Evolutionary conservation across 2,329 filamentous ascomycete species (phyloP), one percentile per base, ranked within the genome.

Genomic region (Dryadomyces quercivorus): DNA sequence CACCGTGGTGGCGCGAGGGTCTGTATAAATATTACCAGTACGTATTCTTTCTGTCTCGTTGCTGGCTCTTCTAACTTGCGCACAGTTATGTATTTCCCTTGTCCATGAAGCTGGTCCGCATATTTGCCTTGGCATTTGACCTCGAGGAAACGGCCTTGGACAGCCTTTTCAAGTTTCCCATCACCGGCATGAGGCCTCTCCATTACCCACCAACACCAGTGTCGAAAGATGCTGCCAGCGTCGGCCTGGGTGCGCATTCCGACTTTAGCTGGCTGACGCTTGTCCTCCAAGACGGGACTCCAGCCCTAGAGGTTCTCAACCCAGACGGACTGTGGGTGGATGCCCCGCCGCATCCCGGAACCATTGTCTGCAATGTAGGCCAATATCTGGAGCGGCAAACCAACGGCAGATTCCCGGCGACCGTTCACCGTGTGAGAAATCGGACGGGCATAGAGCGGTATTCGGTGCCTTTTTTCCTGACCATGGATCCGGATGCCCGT

Each of bases 391-490:
- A 75, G 69, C 67, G 74, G 15, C 65, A 76, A 22, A 72, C 70
- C 38, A 76, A 77, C 60, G 72, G 76, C 58, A 67, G 63, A 16
- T 75, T 76, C 58, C 73, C 70, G 57, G 52, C 58, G 3, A 77
- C 74, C 0, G 71, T 78, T 13, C 76, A 80, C 61, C 66, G 75
- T 15, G 75, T 80, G 3, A 70, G 69, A 34, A 75, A 75, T 55
- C 63, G 67, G 43, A 66, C 67, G 0, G 60, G 59, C 0, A 61
- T 61, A 16, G 73, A 74, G 49, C 66, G 76, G 13, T 74, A 76
- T 45, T 77, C 72, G 0, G 76, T 80, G 72, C 76, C 77, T 0
- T 80, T 80, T 61, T 80, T 80, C 63, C 74, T 79, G 52, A 73
- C 70, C 2, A 67, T 73, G 51, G 72, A 75, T 56, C 69, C 69